Evolutionary conservation across 495 filamentous ascomycete species (phyloP).

Genomic region (Tuber borchii): DNA sequence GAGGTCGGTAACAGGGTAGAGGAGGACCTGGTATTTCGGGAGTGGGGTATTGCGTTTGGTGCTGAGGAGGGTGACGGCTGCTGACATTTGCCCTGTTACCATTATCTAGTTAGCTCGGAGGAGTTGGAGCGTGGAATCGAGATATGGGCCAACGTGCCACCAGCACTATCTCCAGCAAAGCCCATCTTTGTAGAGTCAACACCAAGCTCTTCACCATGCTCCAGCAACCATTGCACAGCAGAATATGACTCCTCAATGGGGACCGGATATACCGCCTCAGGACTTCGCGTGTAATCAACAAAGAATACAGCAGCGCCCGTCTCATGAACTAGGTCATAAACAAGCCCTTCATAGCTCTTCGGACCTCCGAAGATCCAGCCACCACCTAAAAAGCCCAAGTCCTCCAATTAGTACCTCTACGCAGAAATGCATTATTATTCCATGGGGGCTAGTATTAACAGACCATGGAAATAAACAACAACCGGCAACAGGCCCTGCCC

Average conservation of each 20-base stretch:
- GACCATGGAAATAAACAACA: constrained; percentile 26
- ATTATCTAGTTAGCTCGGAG: not conserved
- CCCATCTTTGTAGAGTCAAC: constrained; percentile 25
- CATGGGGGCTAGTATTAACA: not conserved
- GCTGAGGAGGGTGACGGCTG: constrained; percentile 17
- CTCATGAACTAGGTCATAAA: constrained; percentile 27
- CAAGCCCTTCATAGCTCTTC: constrained; percentile 20
- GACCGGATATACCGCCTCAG: constrained; percentile 40
- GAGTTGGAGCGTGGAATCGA: not conserved
- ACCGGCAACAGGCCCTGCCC: constrained; percentile 11
- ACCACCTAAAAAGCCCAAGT: constrained; percentile 16
- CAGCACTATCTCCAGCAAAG: constrained; percentile 41
- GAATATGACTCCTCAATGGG: constrained; percentile 41
- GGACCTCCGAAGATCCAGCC: constrained; percentile 24
- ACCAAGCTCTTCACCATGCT: constrained; percentile 22
- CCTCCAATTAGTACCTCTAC: not conserved
- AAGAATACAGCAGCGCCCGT: constrained; percentile 41
- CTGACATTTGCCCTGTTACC: constrained; percentile 16
- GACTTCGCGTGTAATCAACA: constrained; percentile 38
- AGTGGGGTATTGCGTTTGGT: constrained; percentile 18
- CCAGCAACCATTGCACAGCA: constrained; percentile 35
- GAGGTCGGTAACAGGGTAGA: constrained; percentile 39
- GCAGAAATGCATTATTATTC: not conserved
- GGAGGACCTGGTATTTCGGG: constrained; percentile 33
- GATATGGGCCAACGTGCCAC: constrained; percentile 12